phyloP scores from a whole-genome alignment of 2,329 filamentous ascomycete species.

The Epichloe amarillans region DNA sequence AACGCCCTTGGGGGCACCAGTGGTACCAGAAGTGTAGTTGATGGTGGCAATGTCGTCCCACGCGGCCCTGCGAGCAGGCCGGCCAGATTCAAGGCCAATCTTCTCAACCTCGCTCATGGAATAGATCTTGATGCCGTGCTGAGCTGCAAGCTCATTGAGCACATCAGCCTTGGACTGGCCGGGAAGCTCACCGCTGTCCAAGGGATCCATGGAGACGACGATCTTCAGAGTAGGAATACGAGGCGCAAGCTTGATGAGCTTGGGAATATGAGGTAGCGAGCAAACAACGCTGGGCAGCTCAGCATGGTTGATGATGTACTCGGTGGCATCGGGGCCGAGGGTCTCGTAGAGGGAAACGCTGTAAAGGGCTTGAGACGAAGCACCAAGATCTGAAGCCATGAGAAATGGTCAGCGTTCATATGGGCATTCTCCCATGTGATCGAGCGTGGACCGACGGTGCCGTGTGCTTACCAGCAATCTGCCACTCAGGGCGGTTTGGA shows the following conservation, averaged over 20 bases:
- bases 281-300: conserved; percentile 62
- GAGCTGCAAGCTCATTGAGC: conserved; percentile 59
- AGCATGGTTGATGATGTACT: conserved; percentile 92
- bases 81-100: conserved; percentile 57
- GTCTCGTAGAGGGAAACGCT: conserved; percentile 95
- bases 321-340: conserved; percentile 76
- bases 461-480: conserved; percentile 50
- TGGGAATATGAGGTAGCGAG: conserved; percentile 68
- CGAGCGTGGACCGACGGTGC: neutral
- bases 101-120: conserved; percentile 71
- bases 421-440: neutral
- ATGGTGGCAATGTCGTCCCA: conserved; percentile 74
- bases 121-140: conserved; percentile 65
- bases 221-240: conserved; percentile 70
- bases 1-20: conserved; percentile 71
- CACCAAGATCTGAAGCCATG: conserved; percentile 56
- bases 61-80: conserved; percentile 56
- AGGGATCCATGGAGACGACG: conserved; percentile 73
- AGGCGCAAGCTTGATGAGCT: conserved; percentile 66
- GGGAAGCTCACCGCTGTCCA: conserved; percentile 64
- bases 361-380: conserved; percentile 76
- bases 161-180: conserved; percentile 66
- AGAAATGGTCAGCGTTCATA: neutral
- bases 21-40: conserved; percentile 83
- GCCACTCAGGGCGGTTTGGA: conserved; percentile 78